phyloP scores from a whole-genome alignment of 2,329 filamentous ascomycete species.

The Sporothrix pseudoabietina region DNA sequence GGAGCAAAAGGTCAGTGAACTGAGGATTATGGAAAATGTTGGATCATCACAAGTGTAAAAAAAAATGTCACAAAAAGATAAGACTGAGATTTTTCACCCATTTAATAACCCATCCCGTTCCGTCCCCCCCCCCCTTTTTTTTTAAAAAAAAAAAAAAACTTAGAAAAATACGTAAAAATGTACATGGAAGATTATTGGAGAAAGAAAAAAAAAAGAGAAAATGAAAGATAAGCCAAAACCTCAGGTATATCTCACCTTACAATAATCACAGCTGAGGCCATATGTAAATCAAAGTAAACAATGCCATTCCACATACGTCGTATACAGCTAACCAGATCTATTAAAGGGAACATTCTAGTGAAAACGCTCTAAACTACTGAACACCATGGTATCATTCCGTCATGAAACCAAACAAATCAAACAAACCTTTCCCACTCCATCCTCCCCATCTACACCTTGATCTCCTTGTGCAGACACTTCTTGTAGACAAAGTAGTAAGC shows the following conservation, averaged over 20 bases:
- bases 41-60: too few relatives aligned
- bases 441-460: not conserved
- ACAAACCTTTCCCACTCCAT: too few relatives aligned
- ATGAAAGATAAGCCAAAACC: not conserved
- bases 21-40: not conserved
- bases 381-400: not conserved
- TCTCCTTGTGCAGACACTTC: constrained; percentile 23
- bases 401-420: not conserved
- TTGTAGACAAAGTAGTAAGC: constrained; percentile 26
- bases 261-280: not conserved
- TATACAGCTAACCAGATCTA: not conserved
- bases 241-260: not conserved
- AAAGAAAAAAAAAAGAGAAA: not conserved
- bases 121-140: too few relatives aligned
- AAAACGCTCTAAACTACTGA: not conserved
- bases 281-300: not conserved
- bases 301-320: not conserved
- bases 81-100: too few relatives aligned
- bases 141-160: too few relatives aligned
- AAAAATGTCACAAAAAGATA: too few relatives aligned
- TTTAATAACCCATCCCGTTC: too few relatives aligned
- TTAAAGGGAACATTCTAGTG: not conserved
- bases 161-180: too few relatives aligned
- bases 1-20: not conserved
- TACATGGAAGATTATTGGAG: not conserved